Base-by-base conservation (phyloP, 208 protist species). In the Phytomonas sp. region DNA sequence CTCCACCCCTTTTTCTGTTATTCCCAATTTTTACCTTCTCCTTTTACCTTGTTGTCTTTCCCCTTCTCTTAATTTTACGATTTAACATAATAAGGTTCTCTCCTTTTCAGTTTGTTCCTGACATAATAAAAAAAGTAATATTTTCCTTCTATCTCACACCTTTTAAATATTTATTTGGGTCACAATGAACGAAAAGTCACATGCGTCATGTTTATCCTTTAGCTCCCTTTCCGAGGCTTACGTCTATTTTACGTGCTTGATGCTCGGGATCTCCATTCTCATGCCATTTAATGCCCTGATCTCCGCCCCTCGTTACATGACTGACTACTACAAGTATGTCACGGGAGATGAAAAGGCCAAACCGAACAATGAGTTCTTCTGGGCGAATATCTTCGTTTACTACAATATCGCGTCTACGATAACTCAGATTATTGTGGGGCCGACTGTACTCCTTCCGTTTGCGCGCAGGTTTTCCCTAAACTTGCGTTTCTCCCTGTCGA, bases 231-330 rank as follows among this genome's bases (percentile, higher is more conserved):
- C 74, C 30, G 80, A 93, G 72, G 61, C 78, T 69, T 84, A 84
- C 76, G 77, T 88, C 62, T 97, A 93, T 69, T 60, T 79, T 36
- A 93, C 91, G 40, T 88, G 92, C 31, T 69, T 95, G 20, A 28
- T 94, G 30, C 79, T 93, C n/a, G 94, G 94, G 29, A 76, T 93
- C 29, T 90, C 89, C 23, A 71, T 89, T 43, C 76, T 97, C 26
- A 96, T 97, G 81, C 91, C 92, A 3, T 83, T 95, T 62, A 97
- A 97, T 59, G 82, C 84, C 33, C 81, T 96, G 36, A 89, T 87
- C 31, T 93, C 87, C 1, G 90, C 90, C 5, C 88, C 84, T 0
- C 37, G 68, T 17, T 97, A 92, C 78, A 94, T 96, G 77, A 34
- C 85, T 7, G 70, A 92, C 64, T 94, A 92, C 80, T 90, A 91